Base-by-base conservation (phyloP, 805 yeast genomes). In the Lipomyces spencermartinsiae region DNA sequence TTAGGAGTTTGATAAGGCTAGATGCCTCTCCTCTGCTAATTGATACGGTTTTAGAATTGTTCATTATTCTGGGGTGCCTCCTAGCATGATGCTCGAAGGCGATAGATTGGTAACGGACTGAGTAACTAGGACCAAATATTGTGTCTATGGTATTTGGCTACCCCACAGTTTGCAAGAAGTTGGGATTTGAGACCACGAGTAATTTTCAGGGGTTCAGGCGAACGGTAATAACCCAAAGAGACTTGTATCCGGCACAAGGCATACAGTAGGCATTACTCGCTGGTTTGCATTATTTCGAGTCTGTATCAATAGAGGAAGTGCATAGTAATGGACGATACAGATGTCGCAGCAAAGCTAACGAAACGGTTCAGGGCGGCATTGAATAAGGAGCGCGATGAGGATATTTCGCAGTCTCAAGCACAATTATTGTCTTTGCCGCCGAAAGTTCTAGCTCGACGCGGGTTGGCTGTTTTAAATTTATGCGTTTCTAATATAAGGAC, bases 391-490 rank as follows among this genome's bases (percentile, higher is more conserved):
- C 80, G 84, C 64, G 73, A 79, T 4, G 87, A 84, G 56, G 92
- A 88, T 73, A 81, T 83, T 5, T 83, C 83, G 57, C 82, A 82
- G 51, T 83, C 85, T 0, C 74, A 82, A 2, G 74, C 75, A 10
- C 74, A 88, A 4, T 74, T 89, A 19, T 72, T 82, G 1, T 72
- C 84, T 0, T 77, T 85, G 12, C 80, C 94, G 0, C 87, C 93
- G 0, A 89, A 89, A 75, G 83, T 83, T 64, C 81, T 94, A n/a
- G 89, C 89, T 0, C 78, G 81, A 10, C 82, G 85, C 62, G 98
- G 97, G 0, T 80, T 91, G 33, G 98, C 98, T 0, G 81, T 92
- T 4, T 77, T 87, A 59, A 91, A 93, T 76, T 80, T 94, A 59
- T 76, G 80, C 0, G 79, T 89, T 14, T 83, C 83, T n/a, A 86